Conservation (phyloP, 192 early-diverging fungal species). For the Coemansia sp. region DNA sequence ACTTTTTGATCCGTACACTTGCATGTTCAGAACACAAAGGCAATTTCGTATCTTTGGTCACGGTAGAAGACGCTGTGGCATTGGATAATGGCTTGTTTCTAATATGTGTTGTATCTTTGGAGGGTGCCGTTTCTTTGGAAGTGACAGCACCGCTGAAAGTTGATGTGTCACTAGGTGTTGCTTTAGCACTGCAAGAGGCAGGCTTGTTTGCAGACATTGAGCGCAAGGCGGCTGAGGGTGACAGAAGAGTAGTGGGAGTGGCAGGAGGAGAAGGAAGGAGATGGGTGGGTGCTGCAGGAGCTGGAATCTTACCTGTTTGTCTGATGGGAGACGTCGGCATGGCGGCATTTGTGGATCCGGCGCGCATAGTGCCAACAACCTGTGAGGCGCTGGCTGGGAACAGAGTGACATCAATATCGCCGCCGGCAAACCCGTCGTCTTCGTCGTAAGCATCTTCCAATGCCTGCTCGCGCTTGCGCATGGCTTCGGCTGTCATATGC, state of each 20-base stretch:
- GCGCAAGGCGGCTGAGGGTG: background rate
- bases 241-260: background rate
- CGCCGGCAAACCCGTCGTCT: conserved; percentile 35
- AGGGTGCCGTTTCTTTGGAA: background rate
- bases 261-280: background rate
- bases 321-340: conserved; percentile 9
- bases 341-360: conserved; percentile 14
- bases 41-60: background rate
- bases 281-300: conserved; percentile 1
- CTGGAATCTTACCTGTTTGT: conserved; percentile 39
- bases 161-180: background rate
- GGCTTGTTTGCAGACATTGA: background rate
- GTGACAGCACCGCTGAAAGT: background rate
- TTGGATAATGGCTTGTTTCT: background rate
- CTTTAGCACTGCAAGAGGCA: background rate
- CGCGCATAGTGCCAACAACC: conserved; percentile 33
- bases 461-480: conserved; percentile 34
- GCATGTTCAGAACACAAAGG: background rate
- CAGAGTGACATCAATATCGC: conserved; percentile 33
- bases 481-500: conserved; percentile 24
- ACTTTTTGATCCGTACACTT: conserved; percentile 16
- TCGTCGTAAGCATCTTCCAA: conserved; percentile 47
- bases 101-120: background rate
- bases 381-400: conserved; percentile 36
- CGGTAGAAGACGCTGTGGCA: background rate